phyloP scores from a whole-genome alignment of 306 rosid genomes.

The Sechiopsis laciniata region DNA sequence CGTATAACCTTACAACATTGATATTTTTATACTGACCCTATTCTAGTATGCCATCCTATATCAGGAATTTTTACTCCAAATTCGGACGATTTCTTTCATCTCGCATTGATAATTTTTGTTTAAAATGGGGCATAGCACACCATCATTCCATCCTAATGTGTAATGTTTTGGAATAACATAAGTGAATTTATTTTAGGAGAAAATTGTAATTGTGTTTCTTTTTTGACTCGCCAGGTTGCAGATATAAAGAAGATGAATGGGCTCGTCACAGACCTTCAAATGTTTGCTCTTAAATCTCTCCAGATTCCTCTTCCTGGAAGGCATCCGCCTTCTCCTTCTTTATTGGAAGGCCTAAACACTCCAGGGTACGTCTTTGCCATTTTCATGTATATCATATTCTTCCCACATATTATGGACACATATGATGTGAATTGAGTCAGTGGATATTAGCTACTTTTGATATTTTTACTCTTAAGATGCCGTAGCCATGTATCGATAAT shows the following conservation, averaged over 20 bases:
- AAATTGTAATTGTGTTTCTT: neutral
- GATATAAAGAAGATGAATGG: conserved; percentile 75
- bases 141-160: neutral
- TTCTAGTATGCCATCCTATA: neutral
- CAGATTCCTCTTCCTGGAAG: conserved; percentile 88
- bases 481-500: no score
- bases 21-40: no score
- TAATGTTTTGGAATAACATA: neutral
- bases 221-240: conserved; percentile 46
- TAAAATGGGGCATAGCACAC: neutral
- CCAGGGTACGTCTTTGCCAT: conserved; percentile 17
- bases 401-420: neutral
- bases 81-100: neutral
- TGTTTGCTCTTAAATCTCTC: conserved; percentile 77
- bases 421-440: neutral
- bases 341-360: conserved; percentile 41
- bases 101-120: neutral
- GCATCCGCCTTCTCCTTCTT: conserved; percentile 79
- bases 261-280: conserved; percentile 80
- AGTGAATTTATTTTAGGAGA: neutral
- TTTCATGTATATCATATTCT: neutral
- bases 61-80: neutral
- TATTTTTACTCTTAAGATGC: neutral
- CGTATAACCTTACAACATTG: no score
- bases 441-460: neutral